Conservation (phyloP, 257 asterid genomes). For the Pogostemon cablin region DNA sequence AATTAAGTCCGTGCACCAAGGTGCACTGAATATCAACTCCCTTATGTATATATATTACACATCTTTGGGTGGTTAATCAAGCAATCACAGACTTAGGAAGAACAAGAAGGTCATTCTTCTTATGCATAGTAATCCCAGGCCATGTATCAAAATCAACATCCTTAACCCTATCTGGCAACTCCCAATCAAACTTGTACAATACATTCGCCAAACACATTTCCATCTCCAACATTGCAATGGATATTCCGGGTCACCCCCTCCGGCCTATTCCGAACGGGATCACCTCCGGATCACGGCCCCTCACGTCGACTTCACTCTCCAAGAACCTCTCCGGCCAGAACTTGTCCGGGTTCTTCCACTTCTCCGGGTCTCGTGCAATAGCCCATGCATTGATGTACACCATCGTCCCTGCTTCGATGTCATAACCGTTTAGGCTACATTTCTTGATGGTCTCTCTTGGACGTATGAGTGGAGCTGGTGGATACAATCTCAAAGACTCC, state of each 20-base stretch:
- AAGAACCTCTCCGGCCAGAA: too few relatives aligned
- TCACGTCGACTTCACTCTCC: constrained; percentile 11
- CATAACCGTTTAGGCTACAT: constrained; percentile 22
- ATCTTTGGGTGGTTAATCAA: not conserved
- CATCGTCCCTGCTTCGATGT: constrained; percentile 19
- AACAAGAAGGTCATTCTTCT: constrained; percentile 28
- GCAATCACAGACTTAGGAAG: constrained; percentile 18
- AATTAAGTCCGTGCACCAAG: too few relatives aligned
- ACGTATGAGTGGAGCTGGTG: not conserved
- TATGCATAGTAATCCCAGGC: not conserved
- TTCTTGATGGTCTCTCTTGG: constrained; percentile 32
- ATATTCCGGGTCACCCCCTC: constrained; percentile 27
- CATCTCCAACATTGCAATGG: constrained; percentile 14
- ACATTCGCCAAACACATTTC: constrained; percentile 32
- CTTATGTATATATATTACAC: too few relatives aligned
- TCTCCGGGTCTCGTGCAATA: too few relatives aligned
- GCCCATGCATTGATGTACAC: constrained; percentile 21
- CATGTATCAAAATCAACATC: constrained; percentile 25
- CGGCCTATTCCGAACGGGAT: constrained; percentile 33
- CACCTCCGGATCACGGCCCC: constrained; percentile 22
- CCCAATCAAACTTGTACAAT: constrained; percentile 31
- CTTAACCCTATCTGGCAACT: constrained; percentile 27
- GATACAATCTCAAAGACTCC: constrained; percentile 29
- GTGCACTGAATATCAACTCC: too few relatives aligned
- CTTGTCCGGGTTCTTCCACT: too few relatives aligned